Evolutionary conservation across 192 early-diverging fungal genomes (phyloP).

Genomic region (Funneliformis mosseae): DNA sequence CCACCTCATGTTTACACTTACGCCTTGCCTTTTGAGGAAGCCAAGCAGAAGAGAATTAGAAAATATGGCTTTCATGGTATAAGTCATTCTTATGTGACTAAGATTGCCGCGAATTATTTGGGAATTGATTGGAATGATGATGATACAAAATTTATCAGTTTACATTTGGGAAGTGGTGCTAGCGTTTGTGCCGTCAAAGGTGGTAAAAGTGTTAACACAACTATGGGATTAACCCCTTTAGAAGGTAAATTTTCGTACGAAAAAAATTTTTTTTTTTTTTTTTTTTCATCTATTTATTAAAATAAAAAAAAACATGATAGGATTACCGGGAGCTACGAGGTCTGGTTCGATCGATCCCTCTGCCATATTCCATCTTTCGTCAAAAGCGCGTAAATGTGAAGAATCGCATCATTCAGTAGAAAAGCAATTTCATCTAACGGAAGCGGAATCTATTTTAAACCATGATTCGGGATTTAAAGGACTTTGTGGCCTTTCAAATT

Average conservation of each 20-base stretch:
- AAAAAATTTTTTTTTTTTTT: background rate
- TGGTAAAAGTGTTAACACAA: slow-evolving; percentile 34
- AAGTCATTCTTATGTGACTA: slow-evolving; percentile 31
- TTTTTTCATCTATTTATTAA: background rate
- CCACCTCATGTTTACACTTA: slow-evolving; percentile 36
- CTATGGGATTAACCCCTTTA: slow-evolving; percentile 37
- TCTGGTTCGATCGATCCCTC: slow-evolving; percentile 46
- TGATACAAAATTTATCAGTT: slow-evolving; percentile 29
- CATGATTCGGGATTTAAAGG: slow-evolving; percentile 43
- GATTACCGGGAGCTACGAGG: slow-evolving; percentile 41
- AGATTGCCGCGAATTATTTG: slow-evolving; percentile 26
- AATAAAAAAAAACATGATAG: too few species aligned
- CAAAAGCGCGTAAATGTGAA: background rate
- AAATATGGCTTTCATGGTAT: slow-evolving; percentile 39
- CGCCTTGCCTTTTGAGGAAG: slow-evolving; percentile 27
- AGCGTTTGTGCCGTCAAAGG: slow-evolving; percentile 33
- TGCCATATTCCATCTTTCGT: slow-evolving; percentile 42
- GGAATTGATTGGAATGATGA: slow-evolving; percentile 6
- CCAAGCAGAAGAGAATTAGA: slow-evolving; percentile 24
- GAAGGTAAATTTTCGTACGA: slow-evolving; percentile 14
- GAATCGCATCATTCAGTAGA: slow-evolving; percentile 17
- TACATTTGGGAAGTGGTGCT: slow-evolving; percentile 35
- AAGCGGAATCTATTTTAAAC: slow-evolving; percentile 46
- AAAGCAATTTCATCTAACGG: slow-evolving; percentile 39
- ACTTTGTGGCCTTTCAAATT: slow-evolving; percentile 43